Percentiles rank a stretch among this genome's conserved stretches.
Conservation (phyloP, 495 filamentous ascomycete genomes). For the Glonium stellatum region DNA sequence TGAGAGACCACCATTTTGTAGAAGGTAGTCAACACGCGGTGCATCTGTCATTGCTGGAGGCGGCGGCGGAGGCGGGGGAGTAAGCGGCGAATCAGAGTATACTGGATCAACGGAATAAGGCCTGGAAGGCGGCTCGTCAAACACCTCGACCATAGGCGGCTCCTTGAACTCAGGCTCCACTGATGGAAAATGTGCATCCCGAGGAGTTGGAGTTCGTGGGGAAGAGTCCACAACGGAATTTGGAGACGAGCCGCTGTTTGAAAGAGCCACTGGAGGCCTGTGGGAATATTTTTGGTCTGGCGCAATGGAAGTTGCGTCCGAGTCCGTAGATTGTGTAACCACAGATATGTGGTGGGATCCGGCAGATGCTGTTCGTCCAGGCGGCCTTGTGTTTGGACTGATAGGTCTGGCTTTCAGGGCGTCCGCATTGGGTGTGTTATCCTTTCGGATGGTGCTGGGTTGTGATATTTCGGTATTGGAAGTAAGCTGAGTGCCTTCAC, state of each 20-base stretch:
- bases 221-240: slow-evolving; percentile 42
- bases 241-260: slow-evolving; percentile 38
- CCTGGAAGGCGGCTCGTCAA: slow-evolving; percentile 14
- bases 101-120: slow-evolving; percentile 16
- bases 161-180: slow-evolving; percentile 12
- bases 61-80: slow-evolving; percentile 64
- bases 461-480: slow-evolving; percentile 12
- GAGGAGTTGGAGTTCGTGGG: slow-evolving; percentile 49
- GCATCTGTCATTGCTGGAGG: slow-evolving; percentile 60
- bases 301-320: slow-evolving; percentile 60
- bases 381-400: slow-evolving; percentile 15
- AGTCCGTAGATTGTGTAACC: slow-evolving; percentile 47
- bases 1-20: slow-evolving; percentile 75
- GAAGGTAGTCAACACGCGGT: slow-evolving; percentile 81
- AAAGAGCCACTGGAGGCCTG: slow-evolving; percentile 30
- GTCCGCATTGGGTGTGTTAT: slow-evolving; percentile 7
- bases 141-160: slow-evolving; percentile 31
- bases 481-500: slow-evolving; percentile 26
- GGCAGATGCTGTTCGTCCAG: slow-evolving; percentile 14
- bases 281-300: slow-evolving; percentile 50
- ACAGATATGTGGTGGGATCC: slow-evolving; percentile 25
- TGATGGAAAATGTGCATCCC: slow-evolving; percentile 45
- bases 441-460: slow-evolving; percentile 20
- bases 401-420: slow-evolving; percentile 2
- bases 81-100: slow-evolving; percentile 16